Conservation (phyloP, 805 yeast species). For the Candida argentea region DNA sequence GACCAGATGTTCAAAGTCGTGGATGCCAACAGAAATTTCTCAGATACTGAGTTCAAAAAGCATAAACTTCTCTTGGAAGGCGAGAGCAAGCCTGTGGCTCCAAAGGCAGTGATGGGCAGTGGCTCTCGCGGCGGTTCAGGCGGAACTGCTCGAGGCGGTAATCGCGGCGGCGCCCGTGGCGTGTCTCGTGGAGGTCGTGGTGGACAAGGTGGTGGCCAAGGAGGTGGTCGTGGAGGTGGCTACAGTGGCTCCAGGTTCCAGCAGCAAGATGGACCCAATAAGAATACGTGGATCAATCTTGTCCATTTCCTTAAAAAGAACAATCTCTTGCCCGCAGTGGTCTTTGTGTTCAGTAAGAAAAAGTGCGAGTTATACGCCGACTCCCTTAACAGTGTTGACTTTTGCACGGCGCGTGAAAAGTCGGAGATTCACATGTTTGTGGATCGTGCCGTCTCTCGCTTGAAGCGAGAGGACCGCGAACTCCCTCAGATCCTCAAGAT, state of each 20-base stretch:
- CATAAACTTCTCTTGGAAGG: conserved; percentile 46
- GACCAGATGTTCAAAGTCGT: conserved; percentile 62
- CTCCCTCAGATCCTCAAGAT: conserved; percentile 83
- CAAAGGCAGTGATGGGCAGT: conserved; percentile 26
- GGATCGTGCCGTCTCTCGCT: conserved; percentile 77
- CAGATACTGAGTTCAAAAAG: conserved; percentile 49
- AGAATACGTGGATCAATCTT: conserved; percentile 66
- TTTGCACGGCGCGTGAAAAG: conserved; percentile 75
- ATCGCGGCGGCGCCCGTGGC: conserved; percentile 16
- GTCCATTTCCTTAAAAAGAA: conserved; percentile 60
- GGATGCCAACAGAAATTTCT: conserved; percentile 61
- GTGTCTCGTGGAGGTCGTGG: conserved; percentile 14
- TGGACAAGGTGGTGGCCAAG: conserved; percentile 22
- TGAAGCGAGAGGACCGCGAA: conserved; percentile 81
- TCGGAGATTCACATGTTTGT: conserved; percentile 91
- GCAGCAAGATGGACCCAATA: conserved; percentile 57
- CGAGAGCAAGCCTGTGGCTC: conserved; percentile 23
- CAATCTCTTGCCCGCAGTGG: conserved; percentile 79
- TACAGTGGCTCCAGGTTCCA: background rate
- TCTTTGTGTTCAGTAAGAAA: conserved; percentile 89
- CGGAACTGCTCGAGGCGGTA: conserved; percentile 37
- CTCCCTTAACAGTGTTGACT: conserved; percentile 61
- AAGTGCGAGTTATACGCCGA: conserved; percentile 91
- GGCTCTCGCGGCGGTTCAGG: conserved; percentile 35
- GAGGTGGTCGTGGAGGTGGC: conserved; percentile 26